Conservation (phyloP, 164 flowering plant genomes). For the Brasenia schreberi region DNA sequence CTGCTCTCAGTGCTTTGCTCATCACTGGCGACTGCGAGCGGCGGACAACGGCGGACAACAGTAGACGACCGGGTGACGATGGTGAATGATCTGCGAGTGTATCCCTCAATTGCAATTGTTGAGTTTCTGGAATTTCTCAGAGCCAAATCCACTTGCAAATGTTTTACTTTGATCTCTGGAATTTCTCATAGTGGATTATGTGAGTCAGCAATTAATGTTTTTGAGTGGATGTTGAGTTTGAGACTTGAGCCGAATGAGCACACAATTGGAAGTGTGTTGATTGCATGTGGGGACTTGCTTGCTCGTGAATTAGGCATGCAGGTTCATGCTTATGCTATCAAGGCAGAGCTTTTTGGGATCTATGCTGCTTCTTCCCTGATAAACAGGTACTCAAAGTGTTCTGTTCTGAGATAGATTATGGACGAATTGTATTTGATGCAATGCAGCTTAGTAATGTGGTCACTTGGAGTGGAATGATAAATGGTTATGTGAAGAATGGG, state of each 20-base stretch:
- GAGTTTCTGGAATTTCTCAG: no score
- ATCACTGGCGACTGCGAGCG: no score
- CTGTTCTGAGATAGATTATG: constrained; percentile 4
- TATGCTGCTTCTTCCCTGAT: constrained; percentile 8
- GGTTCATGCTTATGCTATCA: constrained; percentile 13
- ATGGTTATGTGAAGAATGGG: constrained; percentile 7
- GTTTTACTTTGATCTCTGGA: constrained; percentile 14
- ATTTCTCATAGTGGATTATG: constrained; percentile 3
- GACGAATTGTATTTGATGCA: constrained; percentile 5
- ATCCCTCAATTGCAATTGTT: no score
- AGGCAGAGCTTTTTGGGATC: constrained; percentile 6
- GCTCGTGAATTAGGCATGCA: constrained; percentile 6
- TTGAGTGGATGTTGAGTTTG: constrained; percentile 4
- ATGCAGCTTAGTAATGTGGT: constrained; percentile 8
- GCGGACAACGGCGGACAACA: no score
- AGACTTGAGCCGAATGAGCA: constrained; percentile 10
- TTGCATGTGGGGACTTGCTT: neutral
- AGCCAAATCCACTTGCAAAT: no score
- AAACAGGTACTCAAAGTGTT: constrained; percentile 8
- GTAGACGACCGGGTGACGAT: no score
- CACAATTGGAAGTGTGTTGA: constrained; percentile 7
- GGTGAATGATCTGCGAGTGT: no score
- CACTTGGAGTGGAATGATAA: constrained; percentile 12
- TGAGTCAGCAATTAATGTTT: constrained; percentile 6
- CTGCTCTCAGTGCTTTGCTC: no score